Evolutionary conservation across 495 filamentous ascomycete genomes (phyloP), one percentile per base, ranked within the genome.

Genomic region (Trichoderma virens): DNA sequence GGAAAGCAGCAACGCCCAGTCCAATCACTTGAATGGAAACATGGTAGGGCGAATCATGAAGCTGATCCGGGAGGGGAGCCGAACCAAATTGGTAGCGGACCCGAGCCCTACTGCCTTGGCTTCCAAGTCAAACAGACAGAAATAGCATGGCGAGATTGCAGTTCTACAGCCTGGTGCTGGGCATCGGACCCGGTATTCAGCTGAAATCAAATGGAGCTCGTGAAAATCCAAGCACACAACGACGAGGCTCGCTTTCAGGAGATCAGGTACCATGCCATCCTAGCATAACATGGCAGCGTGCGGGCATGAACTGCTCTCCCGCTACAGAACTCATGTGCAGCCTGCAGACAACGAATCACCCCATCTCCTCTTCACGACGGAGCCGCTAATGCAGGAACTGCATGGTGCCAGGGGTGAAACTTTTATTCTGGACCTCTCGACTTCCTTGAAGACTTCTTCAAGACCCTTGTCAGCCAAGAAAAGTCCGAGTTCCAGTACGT

Each of bases 301-400:
- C 25, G 25, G 25, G 51, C 51, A 56, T 56, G 51, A 30, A 56
- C 6, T 14, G 23, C 25, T 27, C 9, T 28, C 51, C 51, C 14
- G 23, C 51, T 28, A 28, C 51, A 30, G 9, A 31, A 56, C 11
- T 5, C 51, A 28, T 56, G 27, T 56, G 51, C 51, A 56, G 27
- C 30, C 51, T 18, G 51, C 27, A 27, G 11, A 27, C 13, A 9
- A 28, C 18, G 25, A 27, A 56, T 30, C 51, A 56, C 13, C 51
- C 51, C 27, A 56, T 16, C 51, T 25, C 47, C 47, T 11, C 51
- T 27, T 30, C 51, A 28, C 51, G 51, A 56, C 51, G 51, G 51
- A 56, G 51, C 51, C 51, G 51, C 51, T 56, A 56, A 56, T 56
- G 51, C 51, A 56, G 51, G 51, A 56, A 56, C 51, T 56, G 51